Percentiles rank a stretch among this genome's conserved stretches.
phyloP scores from a whole-genome alignment of 2,329 filamentous ascomycete species.

The Fusarium chuoi region DNA sequence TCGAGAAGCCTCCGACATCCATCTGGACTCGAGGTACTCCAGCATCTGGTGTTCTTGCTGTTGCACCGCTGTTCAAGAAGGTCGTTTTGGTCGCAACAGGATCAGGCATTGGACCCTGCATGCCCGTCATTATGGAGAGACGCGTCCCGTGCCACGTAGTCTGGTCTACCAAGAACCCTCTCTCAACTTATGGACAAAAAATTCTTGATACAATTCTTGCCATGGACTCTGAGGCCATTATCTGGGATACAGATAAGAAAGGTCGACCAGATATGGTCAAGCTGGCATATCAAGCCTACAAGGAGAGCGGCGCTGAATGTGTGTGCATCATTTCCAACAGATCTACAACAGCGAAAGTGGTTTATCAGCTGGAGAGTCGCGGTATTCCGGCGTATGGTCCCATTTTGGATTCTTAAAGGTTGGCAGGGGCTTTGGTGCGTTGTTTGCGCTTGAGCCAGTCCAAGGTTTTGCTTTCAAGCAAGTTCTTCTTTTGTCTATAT shows the following conservation, averaged over 20 bases:
- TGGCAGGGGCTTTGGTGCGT: neutral
- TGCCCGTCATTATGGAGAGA: conserved; percentile 33
- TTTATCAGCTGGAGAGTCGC: conserved; percentile 69
- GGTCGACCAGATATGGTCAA: conserved; percentile 62
- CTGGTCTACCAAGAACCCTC: conserved; percentile 35
- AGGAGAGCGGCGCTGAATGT: conserved; percentile 67
- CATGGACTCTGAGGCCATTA: conserved; percentile 23
- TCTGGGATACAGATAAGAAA: conserved; percentile 65
- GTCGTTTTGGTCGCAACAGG: conserved; percentile 34
- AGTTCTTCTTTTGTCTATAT: neutral
- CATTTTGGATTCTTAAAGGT: conserved; percentile 65
- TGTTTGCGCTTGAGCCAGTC: neutral
- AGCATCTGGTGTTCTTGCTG: conserved; percentile 57
- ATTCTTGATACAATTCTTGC: conserved; percentile 29
- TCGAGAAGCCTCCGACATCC: conserved; percentile 64
- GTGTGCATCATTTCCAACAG: conserved; percentile 76
- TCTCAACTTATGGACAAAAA: conserved; percentile 18
- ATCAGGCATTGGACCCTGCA: conserved; percentile 33
- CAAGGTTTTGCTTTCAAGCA: neutral
- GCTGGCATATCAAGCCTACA: conserved; percentile 57
- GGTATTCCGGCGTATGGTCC: conserved; percentile 73
- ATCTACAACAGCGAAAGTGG: conserved; percentile 67
- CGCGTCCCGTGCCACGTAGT: conserved; percentile 30
- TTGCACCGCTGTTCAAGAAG: conserved; percentile 33
- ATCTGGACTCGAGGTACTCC: conserved; percentile 73